These are phyloP conservation scores for Monosporascus sp. DNA, from an alignment of 2,329 filamentous ascomycete genomes.

Conservation along the genomic window DNA sequence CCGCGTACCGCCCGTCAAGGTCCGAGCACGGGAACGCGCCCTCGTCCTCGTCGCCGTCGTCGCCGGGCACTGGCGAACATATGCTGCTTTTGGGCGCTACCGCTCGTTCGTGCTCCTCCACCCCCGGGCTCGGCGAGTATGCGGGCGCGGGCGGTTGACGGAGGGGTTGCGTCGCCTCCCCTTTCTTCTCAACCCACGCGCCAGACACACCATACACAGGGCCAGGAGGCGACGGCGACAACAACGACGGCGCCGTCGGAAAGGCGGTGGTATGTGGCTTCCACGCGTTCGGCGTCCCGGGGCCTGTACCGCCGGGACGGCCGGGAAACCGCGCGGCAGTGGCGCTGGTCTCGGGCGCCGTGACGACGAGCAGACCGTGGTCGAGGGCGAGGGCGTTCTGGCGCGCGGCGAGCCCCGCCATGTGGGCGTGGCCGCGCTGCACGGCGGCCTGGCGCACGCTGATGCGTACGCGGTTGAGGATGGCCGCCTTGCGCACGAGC, in stretches of 20 bases:
- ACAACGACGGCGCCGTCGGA: not conserved
- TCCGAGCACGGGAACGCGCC: constrained; percentile 43
- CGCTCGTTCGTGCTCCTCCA: too few species aligned
- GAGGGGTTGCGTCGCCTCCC: too few species aligned
- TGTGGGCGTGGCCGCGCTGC: constrained; percentile 23
- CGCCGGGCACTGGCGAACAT: constrained; percentile 13
- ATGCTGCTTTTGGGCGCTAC: constrained; percentile 6
- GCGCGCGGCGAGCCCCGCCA: constrained; percentile 28
- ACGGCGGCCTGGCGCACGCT: constrained; percentile 35
- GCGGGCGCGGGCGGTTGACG: too few species aligned
- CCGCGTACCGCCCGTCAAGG: constrained; percentile 38
- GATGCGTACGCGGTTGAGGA: constrained; percentile 55
- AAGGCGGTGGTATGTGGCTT: constrained; percentile 20
- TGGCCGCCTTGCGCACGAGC: constrained; percentile 58
- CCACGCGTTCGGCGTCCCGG: constrained; percentile 18
- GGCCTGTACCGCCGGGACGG: constrained; percentile 4
- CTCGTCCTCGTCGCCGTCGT: constrained; percentile 38
- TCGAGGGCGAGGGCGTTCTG: constrained; percentile 28
- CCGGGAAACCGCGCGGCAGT: constrained; percentile 4
- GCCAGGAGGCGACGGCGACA: too few species aligned
- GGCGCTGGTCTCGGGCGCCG: constrained; percentile 2
- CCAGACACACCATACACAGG: too few species aligned
- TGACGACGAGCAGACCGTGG: constrained; percentile 29
- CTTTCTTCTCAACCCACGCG: too few species aligned
- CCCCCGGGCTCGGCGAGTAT: too few species aligned